These are phyloP conservation scores for Taiwanofungus camphoratus DNA, from an alignment of 1,284 basidiomycete species.

Conservation along the genomic window DNA sequence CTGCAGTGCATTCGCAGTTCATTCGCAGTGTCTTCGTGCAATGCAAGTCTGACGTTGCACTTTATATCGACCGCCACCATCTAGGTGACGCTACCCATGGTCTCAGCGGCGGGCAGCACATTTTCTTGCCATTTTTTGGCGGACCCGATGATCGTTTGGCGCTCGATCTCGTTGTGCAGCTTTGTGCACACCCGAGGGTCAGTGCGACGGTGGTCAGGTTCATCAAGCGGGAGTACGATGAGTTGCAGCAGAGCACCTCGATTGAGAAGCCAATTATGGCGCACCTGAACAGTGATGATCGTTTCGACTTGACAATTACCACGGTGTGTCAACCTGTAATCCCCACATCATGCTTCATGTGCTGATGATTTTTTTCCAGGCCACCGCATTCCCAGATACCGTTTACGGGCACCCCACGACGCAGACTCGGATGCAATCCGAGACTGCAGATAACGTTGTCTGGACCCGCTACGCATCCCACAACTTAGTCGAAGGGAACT, in stretches of 20 bases:
- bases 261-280: slow-evolving; percentile 23
- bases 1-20: slow-evolving; percentile 47
- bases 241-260: slow-evolving; percentile 14
- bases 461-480: slow-evolving; percentile 38
- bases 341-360: background rate
- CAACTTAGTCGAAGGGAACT: slow-evolving; percentile 16
- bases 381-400: slow-evolving; percentile 36
- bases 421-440: slow-evolving; percentile 37
- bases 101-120: slow-evolving; percentile 34
- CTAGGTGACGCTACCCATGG: slow-evolving; percentile 28
- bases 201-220: slow-evolving; percentile 59
- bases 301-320: slow-evolving; percentile 35
- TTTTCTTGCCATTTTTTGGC: slow-evolving; percentile 67
- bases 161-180: slow-evolving; percentile 54
- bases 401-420: slow-evolving; percentile 38
- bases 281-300: slow-evolving; percentile 24
- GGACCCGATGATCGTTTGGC: slow-evolving; percentile 66
- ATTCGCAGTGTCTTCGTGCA: slow-evolving; percentile 56
- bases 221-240: slow-evolving; percentile 38
- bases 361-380: slow-evolving; percentile 17
- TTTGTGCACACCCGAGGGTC: slow-evolving; percentile 45
- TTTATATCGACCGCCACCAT: slow-evolving; percentile 65
- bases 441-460: slow-evolving; percentile 39
- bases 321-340: slow-evolving; percentile 1
- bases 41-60: slow-evolving; percentile 44